Evolutionary conservation across 805 yeast species (phyloP).

Genomic region (Soucietia sequanensis): DNA sequence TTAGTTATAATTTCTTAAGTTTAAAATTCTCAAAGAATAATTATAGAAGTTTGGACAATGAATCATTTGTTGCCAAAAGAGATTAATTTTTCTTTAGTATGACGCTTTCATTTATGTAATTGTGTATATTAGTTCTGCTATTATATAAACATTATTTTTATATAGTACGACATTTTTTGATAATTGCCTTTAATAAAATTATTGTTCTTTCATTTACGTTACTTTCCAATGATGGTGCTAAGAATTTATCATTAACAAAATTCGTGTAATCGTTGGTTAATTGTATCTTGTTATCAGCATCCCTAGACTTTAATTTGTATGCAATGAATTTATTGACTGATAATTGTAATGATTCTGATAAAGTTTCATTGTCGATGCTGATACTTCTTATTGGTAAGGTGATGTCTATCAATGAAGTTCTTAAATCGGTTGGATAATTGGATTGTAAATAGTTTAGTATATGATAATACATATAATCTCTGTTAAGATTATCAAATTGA

Average conservation of each 20-base stretch:
- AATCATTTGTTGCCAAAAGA: constrained; percentile 12
- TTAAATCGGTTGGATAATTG: constrained; percentile 37
- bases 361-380: constrained; percentile 34
- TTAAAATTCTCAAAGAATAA: constrained; percentile 13
- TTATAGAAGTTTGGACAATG: constrained; percentile 22
- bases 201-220: constrained; percentile 24
- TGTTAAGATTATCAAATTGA: constrained; percentile 65
- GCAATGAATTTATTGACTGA: constrained; percentile 72
- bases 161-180: constrained; percentile 31
- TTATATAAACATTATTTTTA: too few relatives aligned
- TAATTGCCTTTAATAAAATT: constrained; percentile 37
- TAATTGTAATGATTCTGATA: constrained; percentile 62
- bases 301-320: constrained; percentile 45
- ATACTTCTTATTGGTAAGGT: constrained; percentile 65
- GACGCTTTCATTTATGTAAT: constrained; percentile 2
- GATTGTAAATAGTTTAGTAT: constrained; percentile 53
- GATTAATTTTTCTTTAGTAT: constrained; percentile 1
- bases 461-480: constrained; percentile 65
- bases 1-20: constrained; percentile 23
- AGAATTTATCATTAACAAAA: constrained; percentile 24
- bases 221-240: constrained; percentile 15
- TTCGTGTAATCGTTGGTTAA: constrained; percentile 29
- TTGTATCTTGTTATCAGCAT: constrained; percentile 25
- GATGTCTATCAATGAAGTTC: constrained; percentile 52
- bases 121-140: too few relatives aligned